phyloP scores from a whole-genome alignment of 495 filamentous ascomycete genomes.

The Jackrogersella minutella region DNA sequence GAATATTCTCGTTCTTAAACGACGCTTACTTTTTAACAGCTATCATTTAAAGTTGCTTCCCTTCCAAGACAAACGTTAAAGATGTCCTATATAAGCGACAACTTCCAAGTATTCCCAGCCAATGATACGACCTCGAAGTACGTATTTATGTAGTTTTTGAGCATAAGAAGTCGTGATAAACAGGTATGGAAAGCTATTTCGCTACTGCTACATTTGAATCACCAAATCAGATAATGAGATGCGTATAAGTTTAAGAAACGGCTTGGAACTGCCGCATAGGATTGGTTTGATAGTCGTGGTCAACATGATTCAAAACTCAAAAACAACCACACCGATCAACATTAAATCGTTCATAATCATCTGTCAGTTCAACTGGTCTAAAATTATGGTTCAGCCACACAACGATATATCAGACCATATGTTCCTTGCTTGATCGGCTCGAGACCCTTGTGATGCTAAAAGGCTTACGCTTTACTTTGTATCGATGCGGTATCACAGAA shows the following conservation, averaged over 20 bases:
- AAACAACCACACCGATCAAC: slow-evolving; percentile 15
- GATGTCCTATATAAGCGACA: background rate
- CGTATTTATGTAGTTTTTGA: no score
- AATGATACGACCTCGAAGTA: background rate
- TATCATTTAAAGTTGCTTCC: background rate
- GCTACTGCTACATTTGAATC: background rate
- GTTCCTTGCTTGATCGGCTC: slow-evolving; percentile 29
- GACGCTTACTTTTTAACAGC: slow-evolving; percentile 1
- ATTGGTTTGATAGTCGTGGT: slow-evolving; percentile 22
- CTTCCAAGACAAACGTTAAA: background rate
- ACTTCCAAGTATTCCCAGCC: background rate
- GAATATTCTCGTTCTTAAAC: background rate
- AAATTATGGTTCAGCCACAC: slow-evolving; percentile 23
- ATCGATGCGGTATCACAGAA: slow-evolving; percentile 14
- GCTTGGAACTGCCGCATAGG: background rate
- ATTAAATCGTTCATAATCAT: background rate
- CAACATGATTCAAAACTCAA: slow-evolving; percentile 28
- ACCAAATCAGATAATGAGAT: slow-evolving; percentile 12
- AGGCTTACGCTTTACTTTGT: slow-evolving; percentile 10
- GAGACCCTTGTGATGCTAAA: slow-evolving; percentile 21
- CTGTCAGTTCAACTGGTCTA: background rate
- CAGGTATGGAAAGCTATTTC: background rate
- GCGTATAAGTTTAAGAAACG: slow-evolving; percentile 2
- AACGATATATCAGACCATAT: slow-evolving; percentile 21
- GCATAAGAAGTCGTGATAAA: no score